A percentile compares a stretch with the other conserved stretches of the same genome.
Evolutionary conservation across 192 early-diverging fungal species (phyloP).

Genomic region (Backusella tuberculispora): DNA sequence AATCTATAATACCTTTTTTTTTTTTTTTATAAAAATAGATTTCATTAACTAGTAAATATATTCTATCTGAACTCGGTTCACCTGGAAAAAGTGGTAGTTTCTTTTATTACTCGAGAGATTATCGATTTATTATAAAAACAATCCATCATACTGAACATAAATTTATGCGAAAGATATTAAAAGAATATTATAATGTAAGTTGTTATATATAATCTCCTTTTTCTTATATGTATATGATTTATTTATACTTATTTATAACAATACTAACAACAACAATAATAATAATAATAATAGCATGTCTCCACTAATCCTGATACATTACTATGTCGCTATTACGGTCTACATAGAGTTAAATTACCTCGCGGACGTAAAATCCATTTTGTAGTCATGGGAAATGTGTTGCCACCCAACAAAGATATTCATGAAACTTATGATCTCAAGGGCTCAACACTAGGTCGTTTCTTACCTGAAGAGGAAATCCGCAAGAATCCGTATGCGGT

Average conservation of each 20-base stretch:
- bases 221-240: not conserved
- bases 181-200: constrained; percentile 76
- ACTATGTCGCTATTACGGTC: constrained; percentile 90
- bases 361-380: constrained; percentile 95
- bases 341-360: constrained; percentile 94
- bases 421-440: constrained; percentile 97
- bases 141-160: constrained; percentile 96
- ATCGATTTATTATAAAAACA: constrained; percentile 99
- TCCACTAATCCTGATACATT: constrained; percentile 89
- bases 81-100: constrained; percentile 96
- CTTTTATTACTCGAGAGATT: constrained; percentile 98
- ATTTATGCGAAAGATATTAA: constrained; percentile 87
- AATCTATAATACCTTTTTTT: not conserved
- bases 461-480: constrained; percentile 77
- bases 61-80: constrained; percentile 92
- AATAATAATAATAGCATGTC: constrained; percentile 63
- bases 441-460: constrained; percentile 89
- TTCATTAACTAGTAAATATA: constrained; percentile 96
- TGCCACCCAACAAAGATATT: constrained; percentile 96
- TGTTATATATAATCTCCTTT: not conserved
- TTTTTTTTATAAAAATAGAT: constrained; percentile 52
- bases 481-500: constrained; percentile 84
- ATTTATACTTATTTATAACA: not conserved
- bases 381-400: constrained; percentile 99
- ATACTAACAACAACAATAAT: not conserved